Evolutionary conservation across 805 yeast species (phyloP), one percentile per base, ranked within the genome.

Genomic region (Sugiyamaella lignohabitans): DNA sequence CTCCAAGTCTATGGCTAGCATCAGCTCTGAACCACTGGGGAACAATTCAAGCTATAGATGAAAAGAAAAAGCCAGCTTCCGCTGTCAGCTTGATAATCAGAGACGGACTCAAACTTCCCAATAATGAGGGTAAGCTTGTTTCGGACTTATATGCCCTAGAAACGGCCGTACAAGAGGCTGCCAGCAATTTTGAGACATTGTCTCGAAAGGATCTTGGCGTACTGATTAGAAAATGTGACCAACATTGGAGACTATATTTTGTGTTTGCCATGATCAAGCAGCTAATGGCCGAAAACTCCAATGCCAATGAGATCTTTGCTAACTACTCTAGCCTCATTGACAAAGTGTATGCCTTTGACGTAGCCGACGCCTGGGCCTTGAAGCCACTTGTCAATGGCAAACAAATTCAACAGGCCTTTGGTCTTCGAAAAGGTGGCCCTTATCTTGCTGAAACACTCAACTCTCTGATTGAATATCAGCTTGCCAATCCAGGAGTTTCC

Each of bases 311-410:
- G 14, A 53, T 65, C 24, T 29, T 55, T 5, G n/a, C 49, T 1
- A 43, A 47, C 27, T 56, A 54, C 48, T 36, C 39, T 20, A 20
- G 23, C 18, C 43, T 71, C 10, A 38, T 49, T 14, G 50, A 55
- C 6, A 52, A 43, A 4, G 66, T 79, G 14, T 49, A 53, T 0
- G 58, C 57, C 2, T 53, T 60, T 8, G 62, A 62, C 5, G 66
- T 85, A 42, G 57, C 53, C 2, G 59, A 70, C 1, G 79, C 74
- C 0, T 71, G 77, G 57, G 60, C 57, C 0, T 50, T 83, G 47
- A 84, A 78, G 57, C 85, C 91, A 1, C 53, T 86, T 4, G 63
- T 89, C 10, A 87, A 59, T 41, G 73, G 98, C 14, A 87, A 84
- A 55, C 75, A 76, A 39, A 63, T 91, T 39, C 67, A 75, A 43